phyloP scores from a whole-genome alignment of 1,284 basidiomycete genomes.

The Somion occarium region DNA sequence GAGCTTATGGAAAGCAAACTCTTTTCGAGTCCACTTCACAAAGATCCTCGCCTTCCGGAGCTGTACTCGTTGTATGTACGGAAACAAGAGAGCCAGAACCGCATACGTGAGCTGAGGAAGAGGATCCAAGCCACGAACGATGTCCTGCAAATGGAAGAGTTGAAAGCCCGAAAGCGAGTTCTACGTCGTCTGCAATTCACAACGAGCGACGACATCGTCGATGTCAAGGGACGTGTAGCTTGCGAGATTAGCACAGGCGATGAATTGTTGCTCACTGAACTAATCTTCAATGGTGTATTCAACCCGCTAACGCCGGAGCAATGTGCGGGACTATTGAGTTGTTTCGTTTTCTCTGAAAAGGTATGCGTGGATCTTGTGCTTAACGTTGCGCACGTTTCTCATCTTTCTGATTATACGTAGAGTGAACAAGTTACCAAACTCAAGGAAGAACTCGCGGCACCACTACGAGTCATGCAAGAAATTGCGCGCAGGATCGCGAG shows the following conservation, averaged over 20 bases:
- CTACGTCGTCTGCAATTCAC: conserved; percentile 92
- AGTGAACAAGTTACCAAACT: conserved; percentile 86
- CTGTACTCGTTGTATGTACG: conserved; percentile 77
- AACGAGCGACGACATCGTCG: conserved; percentile 86
- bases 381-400: not conserved
- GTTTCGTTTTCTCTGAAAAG: conserved; percentile 98
- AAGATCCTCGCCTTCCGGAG: conserved; percentile 68
- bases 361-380: conserved; percentile 40
- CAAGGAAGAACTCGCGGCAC: conserved; percentile 89
- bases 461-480: conserved; percentile 93
- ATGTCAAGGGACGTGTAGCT: conserved; percentile 97
- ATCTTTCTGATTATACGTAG: conserved; percentile 39
- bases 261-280: conserved; percentile 92
- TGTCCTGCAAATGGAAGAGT: conserved; percentile 93
- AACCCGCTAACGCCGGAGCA: conserved; percentile 89
- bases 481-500: conserved; percentile 92
- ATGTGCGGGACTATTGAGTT: conserved; percentile 88
- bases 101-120: conserved; percentile 76
- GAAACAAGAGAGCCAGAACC: conserved; percentile 71
- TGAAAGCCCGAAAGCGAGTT: conserved; percentile 94
- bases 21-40: conserved; percentile 71
- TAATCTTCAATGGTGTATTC: conserved; percentile 97
- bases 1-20: conserved; percentile 81
- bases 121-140: conserved; percentile 89
- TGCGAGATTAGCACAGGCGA: conserved; percentile 99